Evolutionary conservation across 345 rosid genomes (phyloP).

Genomic region (sweet orange (Citrus sinensis)): DVS_A1.0 CM039163.1:19559001-19559500

Average conservation of each 20-base stretch:
- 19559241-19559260: background rate
- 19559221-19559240: background rate
- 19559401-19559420: conserved; percentile 10
- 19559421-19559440: conserved; percentile 18
- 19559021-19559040: too few relatives aligned
- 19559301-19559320: background rate
- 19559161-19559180: background rate
- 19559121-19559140: background rate
- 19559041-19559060: too few relatives aligned
- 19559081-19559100: too few relatives aligned
- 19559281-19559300: background rate
- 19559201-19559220: background rate
- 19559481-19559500: background rate
- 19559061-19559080: too few relatives aligned
- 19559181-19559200: background rate
- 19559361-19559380: background rate
- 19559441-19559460: conserved; percentile 21
- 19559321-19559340: background rate
- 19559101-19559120: too few relatives aligned
- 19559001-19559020: fast-evolving
- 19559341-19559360: background rate
- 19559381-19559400: conserved; percentile 15
- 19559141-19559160: background rate
- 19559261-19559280: background rate
- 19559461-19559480: conserved; percentile 9